Base-by-base conservation (phyloP, 176 grass and related monocot genomes). In the Oropetium thomaeum region DNA sequence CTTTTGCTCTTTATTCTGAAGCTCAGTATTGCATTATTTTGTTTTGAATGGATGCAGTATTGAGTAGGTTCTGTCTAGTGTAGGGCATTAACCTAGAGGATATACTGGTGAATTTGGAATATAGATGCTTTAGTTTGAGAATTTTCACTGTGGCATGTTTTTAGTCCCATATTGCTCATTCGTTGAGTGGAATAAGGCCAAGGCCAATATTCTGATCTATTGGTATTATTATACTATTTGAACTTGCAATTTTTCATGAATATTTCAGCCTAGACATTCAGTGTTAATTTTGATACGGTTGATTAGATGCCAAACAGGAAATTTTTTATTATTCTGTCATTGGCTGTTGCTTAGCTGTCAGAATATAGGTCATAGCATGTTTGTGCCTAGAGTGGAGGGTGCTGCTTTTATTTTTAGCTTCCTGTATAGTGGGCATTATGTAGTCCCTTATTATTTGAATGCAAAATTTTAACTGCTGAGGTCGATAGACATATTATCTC, bases 261-360 rank as follows among this genome's bases (percentile, higher is more conserved):
- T 9, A 17, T 33, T 2, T 33, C 0, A 3, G 15, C 58, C 6
- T 62, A 33, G 58, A 33, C 26, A 60, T 19, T 62, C 14, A 33
- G 6, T 19, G 5, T 33, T 62, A 7, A 62, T 62, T 16, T 62
- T 29, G 27, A 16, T 60, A 31, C 27, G 17, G 26, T 61, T 70
- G 35, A 69, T 58, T 73, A 51, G 8, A 72, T 73, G 16, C 34
- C 30, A 38, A 6, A 47, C 45, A n/a, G 15, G 53, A 42, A 80
- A 10, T 20, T 43, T 26, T 32, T 41, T 66, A 60, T 20, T 67
- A 68, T 54, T 37, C 39, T 79, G 43, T 67, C 61, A 26, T 48
- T 67, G 53, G 63, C 61, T 84, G 23, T 5, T 14, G 17, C 25
- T 34, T 79, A 26, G 11, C 15, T 81, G 16, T 75, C 29, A 75